These are phyloP conservation scores for Medicago ruthenica DNA, from an alignment of 306 rosid genomes.

Conservation along the genomic window DNA sequence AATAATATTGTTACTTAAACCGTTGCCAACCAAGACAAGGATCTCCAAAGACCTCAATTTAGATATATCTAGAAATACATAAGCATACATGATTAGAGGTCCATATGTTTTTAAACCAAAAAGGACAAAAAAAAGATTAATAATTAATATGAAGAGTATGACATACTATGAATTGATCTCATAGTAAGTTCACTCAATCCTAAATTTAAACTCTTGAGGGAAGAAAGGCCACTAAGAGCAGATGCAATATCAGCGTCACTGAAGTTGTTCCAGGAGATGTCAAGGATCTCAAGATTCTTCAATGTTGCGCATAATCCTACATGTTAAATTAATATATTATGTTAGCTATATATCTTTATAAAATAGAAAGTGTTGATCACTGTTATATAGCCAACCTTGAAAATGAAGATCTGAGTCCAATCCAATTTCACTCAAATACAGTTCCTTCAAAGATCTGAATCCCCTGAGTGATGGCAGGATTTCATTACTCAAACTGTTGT, in stretches of 20 bases:
- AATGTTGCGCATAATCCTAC: too few relatives aligned
- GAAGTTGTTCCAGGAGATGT: too few relatives aligned
- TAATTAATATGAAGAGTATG: background rate
- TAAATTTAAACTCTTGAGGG: background rate
- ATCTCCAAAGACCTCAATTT: constrained; percentile 5
- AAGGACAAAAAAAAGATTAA: background rate
- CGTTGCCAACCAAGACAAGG: background rate
- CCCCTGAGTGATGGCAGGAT: constrained; percentile 6
- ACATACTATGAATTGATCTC: constrained; percentile 12
- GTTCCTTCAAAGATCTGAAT: constrained; percentile 21
- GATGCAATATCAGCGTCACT: too few relatives aligned
- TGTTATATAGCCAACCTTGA: background rate
- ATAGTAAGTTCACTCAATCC: rapidly evolving
- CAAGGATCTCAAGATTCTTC: too few relatives aligned
- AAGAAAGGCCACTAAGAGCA: too few relatives aligned
- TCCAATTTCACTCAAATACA: background rate
- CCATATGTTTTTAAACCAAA: background rate
- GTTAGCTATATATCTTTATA: too few relatives aligned
- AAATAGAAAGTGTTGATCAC: too few relatives aligned
- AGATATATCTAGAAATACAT: constrained; percentile 15
- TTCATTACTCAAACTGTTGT: background rate
- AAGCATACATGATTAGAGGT: background rate
- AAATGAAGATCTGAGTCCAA: constrained; percentile 31
- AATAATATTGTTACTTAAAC: background rate
- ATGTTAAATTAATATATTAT: too few relatives aligned